phyloP scores from a whole-genome alignment of 768 basidiomycete genomes.

The Suillus tomentosus region DNA sequence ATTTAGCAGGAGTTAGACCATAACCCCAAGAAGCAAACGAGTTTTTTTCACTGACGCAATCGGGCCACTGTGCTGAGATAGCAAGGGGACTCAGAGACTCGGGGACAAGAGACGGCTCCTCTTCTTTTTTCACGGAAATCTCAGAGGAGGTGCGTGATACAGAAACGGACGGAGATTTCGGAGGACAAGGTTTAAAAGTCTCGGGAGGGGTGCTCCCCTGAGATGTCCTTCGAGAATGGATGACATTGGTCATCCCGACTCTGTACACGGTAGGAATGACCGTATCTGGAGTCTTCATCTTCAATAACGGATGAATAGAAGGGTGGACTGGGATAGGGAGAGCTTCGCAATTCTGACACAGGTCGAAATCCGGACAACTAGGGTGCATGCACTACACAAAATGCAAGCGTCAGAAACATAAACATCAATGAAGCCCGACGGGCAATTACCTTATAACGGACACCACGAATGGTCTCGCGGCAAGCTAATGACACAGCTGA shows the following conservation, averaged over 20 bases:
- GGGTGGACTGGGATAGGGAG: slow-evolving; percentile 79
- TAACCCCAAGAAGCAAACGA: background rate
- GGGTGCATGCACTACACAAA: slow-evolving; percentile 73
- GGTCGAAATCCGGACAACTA: slow-evolving; percentile 76
- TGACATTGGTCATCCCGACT: slow-evolving; percentile 21
- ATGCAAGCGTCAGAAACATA: slow-evolving; percentile 8
- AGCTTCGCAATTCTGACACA: slow-evolving; percentile 79
- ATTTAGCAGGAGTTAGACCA: slow-evolving; percentile 2
- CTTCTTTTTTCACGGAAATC: background rate
- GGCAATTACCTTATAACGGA: slow-evolving; percentile 67
- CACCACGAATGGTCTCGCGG: slow-evolving; percentile 52
- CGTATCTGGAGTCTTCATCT: slow-evolving; percentile 60
- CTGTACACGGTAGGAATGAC: slow-evolving; percentile 47
- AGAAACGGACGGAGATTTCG: background rate
- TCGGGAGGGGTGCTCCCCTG: background rate
- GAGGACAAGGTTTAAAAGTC: background rate
- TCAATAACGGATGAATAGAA: slow-evolving; percentile 67
- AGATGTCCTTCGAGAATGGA: background rate
- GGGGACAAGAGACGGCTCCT: no score
- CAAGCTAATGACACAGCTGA: slow-evolving; percentile 39
- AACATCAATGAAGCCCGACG: background rate
- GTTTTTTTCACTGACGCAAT: background rate
- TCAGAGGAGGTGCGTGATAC: background rate
- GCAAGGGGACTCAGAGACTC: background rate
- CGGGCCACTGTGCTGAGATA: background rate